These are phyloP conservation scores for Penicillium sp. DNA, from an alignment of 2,329 filamentous ascomycete genomes.

Conservation along the genomic window DNA sequence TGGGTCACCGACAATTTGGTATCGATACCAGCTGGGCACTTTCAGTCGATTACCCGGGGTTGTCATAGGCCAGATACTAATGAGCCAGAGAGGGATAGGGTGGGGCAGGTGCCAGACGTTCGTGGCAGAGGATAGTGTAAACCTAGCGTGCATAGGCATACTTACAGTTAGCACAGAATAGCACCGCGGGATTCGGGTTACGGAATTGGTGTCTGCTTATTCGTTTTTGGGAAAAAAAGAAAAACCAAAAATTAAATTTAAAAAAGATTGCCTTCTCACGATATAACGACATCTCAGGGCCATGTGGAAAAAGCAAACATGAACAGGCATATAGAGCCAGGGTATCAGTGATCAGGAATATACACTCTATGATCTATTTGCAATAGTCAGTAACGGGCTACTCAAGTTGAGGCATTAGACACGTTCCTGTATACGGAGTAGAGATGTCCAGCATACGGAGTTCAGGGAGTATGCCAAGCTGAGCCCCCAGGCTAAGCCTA, in stretches of 20 bases:
- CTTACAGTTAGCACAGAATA: no score
- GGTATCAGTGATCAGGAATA: constrained; percentile 1
- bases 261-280: no score
- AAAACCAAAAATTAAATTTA: no score
- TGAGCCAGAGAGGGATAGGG: constrained; percentile 6
- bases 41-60: constrained; percentile 11
- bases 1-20: no score
- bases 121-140: not conserved
- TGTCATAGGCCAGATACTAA: constrained; percentile 15
- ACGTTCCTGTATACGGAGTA: no score
- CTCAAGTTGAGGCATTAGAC: no score
- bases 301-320: constrained; percentile 4
- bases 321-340: not conserved
- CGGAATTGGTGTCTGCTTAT: not conserved
- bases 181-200: not conserved
- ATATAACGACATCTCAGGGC: no score
- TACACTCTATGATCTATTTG: not conserved
- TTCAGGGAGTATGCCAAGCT: not conserved
- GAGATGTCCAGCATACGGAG: no score
- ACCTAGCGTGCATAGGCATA: not conserved
- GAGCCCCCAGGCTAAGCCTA: constrained; percentile 4
- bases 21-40: not conserved
- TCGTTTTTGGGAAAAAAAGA: not conserved
- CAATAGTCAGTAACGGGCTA: no score
- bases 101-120: not conserved